Conservation (phyloP, 2,329 filamentous ascomycete species). For the Blastomyces percursus region DNA sequence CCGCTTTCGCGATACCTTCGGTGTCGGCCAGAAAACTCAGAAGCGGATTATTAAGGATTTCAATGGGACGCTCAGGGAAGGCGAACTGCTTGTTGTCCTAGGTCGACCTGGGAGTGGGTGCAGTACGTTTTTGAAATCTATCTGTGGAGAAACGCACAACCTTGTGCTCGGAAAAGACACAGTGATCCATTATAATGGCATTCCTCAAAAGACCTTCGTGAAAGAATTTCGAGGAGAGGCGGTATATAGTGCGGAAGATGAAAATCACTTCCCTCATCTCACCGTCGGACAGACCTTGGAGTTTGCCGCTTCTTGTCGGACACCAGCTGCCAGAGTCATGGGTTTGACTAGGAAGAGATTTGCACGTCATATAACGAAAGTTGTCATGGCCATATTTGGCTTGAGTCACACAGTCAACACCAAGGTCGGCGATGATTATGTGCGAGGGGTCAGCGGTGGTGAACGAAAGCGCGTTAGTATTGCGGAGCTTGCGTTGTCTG, state of each 20-base stretch:
- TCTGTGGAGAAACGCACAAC: constrained; percentile 71
- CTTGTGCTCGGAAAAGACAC: constrained; percentile 59
- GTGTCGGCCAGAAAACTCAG: constrained; percentile 34
- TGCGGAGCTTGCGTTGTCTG: constrained; percentile 29
- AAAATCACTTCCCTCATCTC: constrained; percentile 46
- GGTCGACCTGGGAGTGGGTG: constrained; percentile 43
- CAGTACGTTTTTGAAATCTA: constrained; percentile 72
- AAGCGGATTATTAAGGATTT: constrained; percentile 48
- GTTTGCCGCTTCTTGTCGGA: constrained; percentile 45
- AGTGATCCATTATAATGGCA: constrained; percentile 66
- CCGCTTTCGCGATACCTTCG: constrained; percentile 45
- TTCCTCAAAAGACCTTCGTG: constrained; percentile 60
- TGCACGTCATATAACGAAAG: constrained; percentile 29
- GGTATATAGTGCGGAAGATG: constrained; percentile 32
- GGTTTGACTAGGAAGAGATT: constrained; percentile 36
- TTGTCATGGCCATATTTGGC: constrained; percentile 34
- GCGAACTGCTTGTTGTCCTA: constrained; percentile 36
- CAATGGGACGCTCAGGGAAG: constrained; percentile 42
- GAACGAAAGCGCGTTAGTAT: constrained; percentile 49
- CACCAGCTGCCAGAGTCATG: constrained; percentile 34
- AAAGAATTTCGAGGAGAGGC: constrained; percentile 39
- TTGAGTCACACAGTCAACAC: constrained; percentile 35
- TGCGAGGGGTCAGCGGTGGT: constrained; percentile 52
- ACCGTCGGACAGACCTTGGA: constrained; percentile 47
- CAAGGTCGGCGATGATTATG: constrained; percentile 46